These are phyloP conservation scores for Strigomonas galati DNA, from an alignment of 208 protist genomes.

Conservation along the genomic window DNA sequence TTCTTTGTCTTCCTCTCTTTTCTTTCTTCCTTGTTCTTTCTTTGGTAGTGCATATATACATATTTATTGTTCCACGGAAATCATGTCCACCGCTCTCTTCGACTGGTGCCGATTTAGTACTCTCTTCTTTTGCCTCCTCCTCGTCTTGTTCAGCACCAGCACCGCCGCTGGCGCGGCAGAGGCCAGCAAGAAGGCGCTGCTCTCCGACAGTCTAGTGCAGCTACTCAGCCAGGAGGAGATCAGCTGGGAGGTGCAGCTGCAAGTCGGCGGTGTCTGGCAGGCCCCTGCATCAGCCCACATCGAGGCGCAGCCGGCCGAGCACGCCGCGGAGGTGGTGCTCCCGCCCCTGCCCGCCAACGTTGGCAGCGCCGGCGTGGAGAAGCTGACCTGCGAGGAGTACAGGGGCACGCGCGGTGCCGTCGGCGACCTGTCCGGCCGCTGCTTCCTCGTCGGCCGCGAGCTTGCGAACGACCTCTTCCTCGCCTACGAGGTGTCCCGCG, in stretches of 20 bases:
- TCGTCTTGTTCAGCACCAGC: neutral
- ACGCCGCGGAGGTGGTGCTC: conserved; percentile 20
- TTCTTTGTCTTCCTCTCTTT: neutral
- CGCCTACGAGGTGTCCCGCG: conserved; percentile 12
- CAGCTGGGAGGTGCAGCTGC: conserved; percentile 9
- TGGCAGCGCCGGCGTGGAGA: conserved; percentile 7
- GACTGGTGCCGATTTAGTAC: neutral
- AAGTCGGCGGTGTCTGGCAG: neutral
- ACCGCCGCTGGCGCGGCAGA: neutral
- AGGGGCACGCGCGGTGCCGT: neutral
- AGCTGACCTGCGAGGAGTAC: conserved; percentile 34
- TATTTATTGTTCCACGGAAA: neutral
- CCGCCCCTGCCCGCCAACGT: neutral
- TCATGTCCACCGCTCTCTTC: neutral
- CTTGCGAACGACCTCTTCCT: conserved; percentile 22
- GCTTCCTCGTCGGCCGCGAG: conserved; percentile 21
- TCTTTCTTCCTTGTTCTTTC: conserved; percentile 4
- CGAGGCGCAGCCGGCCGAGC: conserved; percentile 20
- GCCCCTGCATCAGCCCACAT: conserved; percentile 13
- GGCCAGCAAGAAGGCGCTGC: neutral
- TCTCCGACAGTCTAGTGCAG: conserved; percentile 11
- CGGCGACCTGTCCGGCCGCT: conserved; percentile 15
- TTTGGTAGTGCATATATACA: neutral
- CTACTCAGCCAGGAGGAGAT: conserved; percentile 4
- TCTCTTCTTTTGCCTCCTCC: conserved; percentile 14